These are phyloP conservation scores for Emericellopsis cladophorae DNA, from an alignment of 2,329 filamentous ascomycete species.

Conservation along the genomic window DNA sequence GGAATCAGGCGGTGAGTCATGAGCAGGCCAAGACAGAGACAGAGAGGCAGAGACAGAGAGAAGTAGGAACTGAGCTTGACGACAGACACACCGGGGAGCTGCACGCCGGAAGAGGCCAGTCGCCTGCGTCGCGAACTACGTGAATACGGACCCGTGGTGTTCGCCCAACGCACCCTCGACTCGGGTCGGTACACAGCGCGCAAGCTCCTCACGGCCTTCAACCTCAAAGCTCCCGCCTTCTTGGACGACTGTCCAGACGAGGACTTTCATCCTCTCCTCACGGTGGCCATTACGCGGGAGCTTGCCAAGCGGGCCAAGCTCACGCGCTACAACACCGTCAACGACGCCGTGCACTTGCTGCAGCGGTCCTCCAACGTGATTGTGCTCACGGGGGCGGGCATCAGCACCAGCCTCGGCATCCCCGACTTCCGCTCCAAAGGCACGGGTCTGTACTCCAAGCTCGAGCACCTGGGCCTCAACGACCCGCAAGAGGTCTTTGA, in stretches of 20 bases:
- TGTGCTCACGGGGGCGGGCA: conserved; percentile 88
- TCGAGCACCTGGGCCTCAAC: conserved; percentile 62
- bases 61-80: not conserved
- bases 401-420: conserved; percentile 92
- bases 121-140: conserved; percentile 59
- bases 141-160: conserved; percentile 63
- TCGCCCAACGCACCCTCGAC: conserved; percentile 61
- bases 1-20: not conserved
- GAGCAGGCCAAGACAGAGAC: not conserved
- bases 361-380: conserved; percentile 70
- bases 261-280: conserved; percentile 62
- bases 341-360: conserved; percentile 74
- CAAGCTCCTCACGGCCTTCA: conserved; percentile 79
- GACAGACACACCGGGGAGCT: conserved; percentile 24
- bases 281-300: conserved; percentile 67
- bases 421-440: conserved; percentile 94
- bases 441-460: conserved; percentile 78
- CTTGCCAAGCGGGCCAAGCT: conserved; percentile 73
- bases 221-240: conserved; percentile 59
- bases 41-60: no score
- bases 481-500: conserved; percentile 96
- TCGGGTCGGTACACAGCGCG: conserved; percentile 60
- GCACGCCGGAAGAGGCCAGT: conserved; percentile 56
- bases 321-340: conserved; percentile 66
- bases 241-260: conserved; percentile 57